Conservation (phyloP, 176 grass and related monocot genomes). For the Stipa capillata region DNA sequence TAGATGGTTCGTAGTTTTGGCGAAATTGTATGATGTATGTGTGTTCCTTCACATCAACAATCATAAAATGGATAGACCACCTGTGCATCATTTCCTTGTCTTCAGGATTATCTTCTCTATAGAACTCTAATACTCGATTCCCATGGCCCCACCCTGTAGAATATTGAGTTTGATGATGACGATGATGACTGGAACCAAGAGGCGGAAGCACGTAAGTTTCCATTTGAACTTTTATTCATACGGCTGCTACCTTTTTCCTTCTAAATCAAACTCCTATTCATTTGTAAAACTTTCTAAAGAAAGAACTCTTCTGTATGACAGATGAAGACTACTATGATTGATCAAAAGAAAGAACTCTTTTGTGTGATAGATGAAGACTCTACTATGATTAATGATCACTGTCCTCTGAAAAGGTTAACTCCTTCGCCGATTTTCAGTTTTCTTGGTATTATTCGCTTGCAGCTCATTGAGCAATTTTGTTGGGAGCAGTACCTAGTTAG, state of each 20-base stretch:
- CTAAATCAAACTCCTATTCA: background rate
- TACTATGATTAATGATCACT: constrained; percentile 16
- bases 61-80: background rate
- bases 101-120: background rate
- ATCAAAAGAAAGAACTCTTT: background rate
- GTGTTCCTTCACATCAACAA: background rate
- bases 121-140: background rate
- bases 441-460: background rate
- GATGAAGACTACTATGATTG: constrained; percentile 40
- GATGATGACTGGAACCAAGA: constrained; percentile 48
- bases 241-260: background rate
- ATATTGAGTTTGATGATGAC: constrained; percentile 40
- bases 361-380: constrained; percentile 36
- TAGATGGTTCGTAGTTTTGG: background rate
- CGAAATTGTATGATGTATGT: background rate
- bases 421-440: background rate
- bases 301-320: constrained; percentile 8
- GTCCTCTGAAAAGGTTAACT: background rate
- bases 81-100: background rate
- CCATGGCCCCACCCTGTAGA: constrained; percentile 1
- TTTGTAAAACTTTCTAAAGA: background rate
- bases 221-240: background rate
- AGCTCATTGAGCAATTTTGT: background rate
- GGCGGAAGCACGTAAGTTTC: constrained; percentile 38
- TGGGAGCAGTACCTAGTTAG: background rate